Evolutionary conservation across 148 eudicot species (phyloP), one percentile per base, ranked within the genome.

Genomic region (Chenopodium berlandieri): DNA sequence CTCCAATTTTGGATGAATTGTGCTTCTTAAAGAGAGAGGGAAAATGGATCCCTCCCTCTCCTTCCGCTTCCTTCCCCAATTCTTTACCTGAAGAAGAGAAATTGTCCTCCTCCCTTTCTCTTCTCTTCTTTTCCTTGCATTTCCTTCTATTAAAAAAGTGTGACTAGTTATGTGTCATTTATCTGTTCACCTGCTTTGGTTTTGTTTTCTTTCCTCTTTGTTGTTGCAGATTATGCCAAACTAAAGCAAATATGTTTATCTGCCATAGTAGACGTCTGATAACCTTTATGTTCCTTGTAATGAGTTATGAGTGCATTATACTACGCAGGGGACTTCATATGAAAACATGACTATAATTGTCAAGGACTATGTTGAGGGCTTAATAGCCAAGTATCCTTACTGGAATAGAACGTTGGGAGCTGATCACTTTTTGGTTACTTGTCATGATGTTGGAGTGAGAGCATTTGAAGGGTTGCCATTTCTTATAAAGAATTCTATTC

Each of bases 381-480:
- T 95, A 84, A 90, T 89, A 67, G 85, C 85, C 79, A 94, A 95
- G 90, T 94, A 94, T 64, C 98, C 97, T 37, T 94, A 90, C 73
- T 95, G 98, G 99, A 95, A 95, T 84, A 89, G 97, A 88, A 95
- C 97, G 5, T 86, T 95, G 73, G 99, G 99, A 65, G 95, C 99
- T 48, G 98, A 94, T 89, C 99, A 96, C 79, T 96, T 96, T 81
- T 94, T 96, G 47, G 95, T 95, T 62, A 96, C 99, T 81, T 92
- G 97, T 81, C 98, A 92, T 84, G 99, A 96, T 88, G 99, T 94
- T 77, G 99, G 98, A 75, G 98, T 95, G 47, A 90, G 97, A 86
- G 97, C 99, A 66, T 94, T 97, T 40, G 98, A 95, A 85, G 97
- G 98, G 48, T 81, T 89, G 79, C 91, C 91, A 19, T 70, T 88